Percentiles rank a stretch among this genome's conserved stretches.
phyloP scores from a whole-genome alignment of 225 moss, liverwort and hornwort genomes.

The Marchantia polymorpha region DNA sequence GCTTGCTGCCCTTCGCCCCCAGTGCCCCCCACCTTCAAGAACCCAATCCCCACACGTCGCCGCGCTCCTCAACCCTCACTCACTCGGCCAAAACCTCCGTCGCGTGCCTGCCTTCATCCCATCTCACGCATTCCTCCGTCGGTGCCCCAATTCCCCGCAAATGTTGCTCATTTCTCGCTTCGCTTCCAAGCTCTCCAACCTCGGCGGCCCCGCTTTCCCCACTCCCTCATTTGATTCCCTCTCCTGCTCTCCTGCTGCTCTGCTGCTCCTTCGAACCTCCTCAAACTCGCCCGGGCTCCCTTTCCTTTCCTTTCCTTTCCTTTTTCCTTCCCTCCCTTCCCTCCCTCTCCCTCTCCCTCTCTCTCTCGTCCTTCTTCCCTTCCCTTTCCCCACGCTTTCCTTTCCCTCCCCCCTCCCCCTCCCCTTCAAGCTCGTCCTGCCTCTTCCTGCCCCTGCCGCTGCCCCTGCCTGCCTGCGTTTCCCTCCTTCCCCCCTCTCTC shows the following conservation, averaged over 20 bases:
- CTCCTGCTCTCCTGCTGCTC: neutral
- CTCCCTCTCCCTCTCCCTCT: neutral
- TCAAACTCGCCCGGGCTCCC: neutral
- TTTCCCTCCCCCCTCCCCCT: too few relatives aligned
- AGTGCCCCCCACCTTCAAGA: neutral
- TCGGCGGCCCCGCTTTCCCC: slow-evolving; percentile 12
- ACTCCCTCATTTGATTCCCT: slow-evolving; percentile 11
- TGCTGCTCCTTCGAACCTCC: neutral
- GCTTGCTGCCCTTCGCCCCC: neutral
- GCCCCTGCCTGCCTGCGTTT: neutral
- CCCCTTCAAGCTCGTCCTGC: neutral
- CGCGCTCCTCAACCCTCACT: too few relatives aligned
- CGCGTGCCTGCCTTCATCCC: too few relatives aligned
- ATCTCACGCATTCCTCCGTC: neutral
- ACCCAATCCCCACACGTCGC: neutral
- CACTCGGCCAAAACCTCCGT: too few relatives aligned
- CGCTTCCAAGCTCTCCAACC: neutral
- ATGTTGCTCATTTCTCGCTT: neutral
- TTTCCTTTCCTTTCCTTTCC: neutral
- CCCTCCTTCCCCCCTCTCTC: neutral
- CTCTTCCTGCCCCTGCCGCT: neutral
- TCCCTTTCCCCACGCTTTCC: neutral
- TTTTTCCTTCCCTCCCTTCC: neutral
- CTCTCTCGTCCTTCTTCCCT: neutral
- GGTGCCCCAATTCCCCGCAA: neutral